These are phyloP conservation scores for Amylocystis lapponica DNA, from an alignment of 768 basidiomycete genomes.

Conservation along the genomic window DNA sequence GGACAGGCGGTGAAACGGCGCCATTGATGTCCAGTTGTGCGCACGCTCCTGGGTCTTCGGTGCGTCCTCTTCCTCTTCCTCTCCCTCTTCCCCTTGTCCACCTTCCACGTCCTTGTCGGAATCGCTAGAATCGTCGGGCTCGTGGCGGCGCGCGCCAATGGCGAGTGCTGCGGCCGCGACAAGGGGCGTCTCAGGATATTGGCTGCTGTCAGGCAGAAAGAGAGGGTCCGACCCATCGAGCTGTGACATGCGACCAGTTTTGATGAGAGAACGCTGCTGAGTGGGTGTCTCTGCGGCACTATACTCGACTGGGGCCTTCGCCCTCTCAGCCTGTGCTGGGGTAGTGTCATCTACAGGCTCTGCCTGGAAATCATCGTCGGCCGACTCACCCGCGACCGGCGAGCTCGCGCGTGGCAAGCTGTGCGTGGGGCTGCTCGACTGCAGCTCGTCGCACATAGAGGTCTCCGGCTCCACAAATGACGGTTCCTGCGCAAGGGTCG, in stretches of 20 bases:
- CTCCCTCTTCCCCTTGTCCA: too few species aligned
- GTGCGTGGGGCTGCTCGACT: constrained; percentile 27
- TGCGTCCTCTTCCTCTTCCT: constrained; percentile 31
- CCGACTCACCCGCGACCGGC: too few species aligned
- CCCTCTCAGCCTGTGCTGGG: not conserved
- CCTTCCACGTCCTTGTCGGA: too few species aligned
- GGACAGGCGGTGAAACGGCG: constrained; percentile 42
- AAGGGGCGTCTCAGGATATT: constrained; percentile 49
- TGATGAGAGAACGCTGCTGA: constrained; percentile 1
- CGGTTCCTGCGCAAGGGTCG: constrained; percentile 19
- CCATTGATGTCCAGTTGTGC: constrained; percentile 7
- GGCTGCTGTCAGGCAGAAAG: constrained; percentile 50
- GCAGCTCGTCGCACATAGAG: constrained; percentile 30
- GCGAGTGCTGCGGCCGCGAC: too few species aligned
- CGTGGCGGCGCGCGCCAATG: too few species aligned
- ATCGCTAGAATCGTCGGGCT: too few species aligned
- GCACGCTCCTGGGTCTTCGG: constrained; percentile 9
- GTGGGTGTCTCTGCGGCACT: too few species aligned
- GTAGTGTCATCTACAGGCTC: not conserved
- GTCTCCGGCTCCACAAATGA: constrained; percentile 13
- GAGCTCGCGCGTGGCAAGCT: too few species aligned
- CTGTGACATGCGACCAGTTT: too few species aligned
- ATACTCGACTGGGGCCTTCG: not conserved
- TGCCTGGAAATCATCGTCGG: too few species aligned
- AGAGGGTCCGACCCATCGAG: constrained; percentile 29